phyloP scores from a whole-genome alignment of 108 stramenopile species.

The Fragilaria crotonensis region DNA sequence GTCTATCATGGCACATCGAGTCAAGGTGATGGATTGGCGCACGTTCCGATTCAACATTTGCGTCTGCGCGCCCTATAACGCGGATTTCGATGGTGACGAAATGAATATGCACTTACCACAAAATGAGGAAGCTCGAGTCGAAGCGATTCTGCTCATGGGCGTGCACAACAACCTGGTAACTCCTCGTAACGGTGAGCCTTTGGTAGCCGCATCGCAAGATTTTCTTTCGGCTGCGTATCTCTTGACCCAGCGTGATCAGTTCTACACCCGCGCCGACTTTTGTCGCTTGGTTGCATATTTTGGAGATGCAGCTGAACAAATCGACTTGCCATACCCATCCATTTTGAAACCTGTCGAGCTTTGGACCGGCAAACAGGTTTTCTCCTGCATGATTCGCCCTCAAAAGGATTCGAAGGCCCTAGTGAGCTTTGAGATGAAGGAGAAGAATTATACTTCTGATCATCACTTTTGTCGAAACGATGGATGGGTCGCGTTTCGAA shows the following conservation, averaged over 20 bases:
- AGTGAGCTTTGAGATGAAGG: constrained; percentile 92
- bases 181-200: constrained; percentile 96
- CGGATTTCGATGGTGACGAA: constrained; percentile 99
- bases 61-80: constrained; percentile 98
- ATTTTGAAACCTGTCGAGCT: constrained; percentile 87
- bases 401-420: constrained; percentile 47
- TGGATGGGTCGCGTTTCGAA: constrained; percentile 91
- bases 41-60: constrained; percentile 99
- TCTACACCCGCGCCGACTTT: constrained; percentile 87
- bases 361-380: constrained; percentile 99
- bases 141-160: constrained; percentile 91
- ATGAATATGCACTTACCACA: constrained; percentile 99
- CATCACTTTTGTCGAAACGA: constrained; percentile 92
- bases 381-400: constrained; percentile 80
- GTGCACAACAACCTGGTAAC: constrained; percentile 94
- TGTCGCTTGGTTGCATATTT: constrained; percentile 84
- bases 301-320: constrained; percentile 86
- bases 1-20: constrained; percentile 96
- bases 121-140: constrained; percentile 98
- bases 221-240: constrained; percentile 94
- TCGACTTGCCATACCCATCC: constrained; percentile 89
- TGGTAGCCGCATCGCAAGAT: constrained; percentile 95
- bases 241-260: constrained; percentile 90
- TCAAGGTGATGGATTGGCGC: constrained; percentile 90
- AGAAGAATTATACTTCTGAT: constrained; percentile 78